Evolutionary conservation across 75 land plant species (phyloP).

Genomic region (Pinus albicaulis): DNA sequence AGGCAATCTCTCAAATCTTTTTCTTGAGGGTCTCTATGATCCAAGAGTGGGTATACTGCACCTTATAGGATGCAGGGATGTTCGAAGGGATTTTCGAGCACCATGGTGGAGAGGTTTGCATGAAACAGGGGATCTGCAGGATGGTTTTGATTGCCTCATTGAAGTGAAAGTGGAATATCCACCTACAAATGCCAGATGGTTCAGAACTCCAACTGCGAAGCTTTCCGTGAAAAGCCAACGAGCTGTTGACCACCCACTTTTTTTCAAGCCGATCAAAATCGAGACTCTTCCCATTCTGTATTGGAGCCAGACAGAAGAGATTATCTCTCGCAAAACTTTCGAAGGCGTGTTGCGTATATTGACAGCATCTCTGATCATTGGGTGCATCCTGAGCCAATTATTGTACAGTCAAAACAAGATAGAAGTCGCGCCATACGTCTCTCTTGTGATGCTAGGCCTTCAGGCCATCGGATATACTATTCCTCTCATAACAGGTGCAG

Average conservation of each 20-base stretch:
- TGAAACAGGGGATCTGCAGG: slow-evolving; percentile 49
- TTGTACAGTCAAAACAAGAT: no score
- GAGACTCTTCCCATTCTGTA: slow-evolving; percentile 67
- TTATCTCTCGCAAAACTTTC: slow-evolving; percentile 48
- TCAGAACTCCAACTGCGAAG: slow-evolving; percentile 48
- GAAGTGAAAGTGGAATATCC: slow-evolving; percentile 60
- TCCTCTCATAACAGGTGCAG: slow-evolving; percentile 70
- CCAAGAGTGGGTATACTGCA: slow-evolving; percentile 54
- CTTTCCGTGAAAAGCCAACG: slow-evolving; percentile 53
- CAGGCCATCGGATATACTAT: slow-evolving; percentile 69
- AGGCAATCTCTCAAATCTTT: slow-evolving; percentile 30
- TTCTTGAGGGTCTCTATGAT: slow-evolving; percentile 69
- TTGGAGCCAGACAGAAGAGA: slow-evolving; percentile 51
- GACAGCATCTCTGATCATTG: slow-evolving; percentile 50
- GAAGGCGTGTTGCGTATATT: slow-evolving; percentile 50
- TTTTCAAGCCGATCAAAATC: slow-evolving; percentile 37
- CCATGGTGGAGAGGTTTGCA: slow-evolving; percentile 30
- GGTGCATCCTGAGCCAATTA: slow-evolving; percentile 53
- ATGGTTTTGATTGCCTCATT: slow-evolving; percentile 60
- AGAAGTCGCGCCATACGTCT: slow-evolving; percentile 46
- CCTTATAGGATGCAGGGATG: slow-evolving; percentile 62
- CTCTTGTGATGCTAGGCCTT: slow-evolving; percentile 67
- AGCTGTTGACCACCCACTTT: slow-evolving; percentile 41
- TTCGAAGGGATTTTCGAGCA: slow-evolving; percentile 5
- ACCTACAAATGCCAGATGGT: slow-evolving; percentile 58